phyloP scores from a whole-genome alignment of 345 rosid genomes.

The Ceriops zippeliana region DNA sequence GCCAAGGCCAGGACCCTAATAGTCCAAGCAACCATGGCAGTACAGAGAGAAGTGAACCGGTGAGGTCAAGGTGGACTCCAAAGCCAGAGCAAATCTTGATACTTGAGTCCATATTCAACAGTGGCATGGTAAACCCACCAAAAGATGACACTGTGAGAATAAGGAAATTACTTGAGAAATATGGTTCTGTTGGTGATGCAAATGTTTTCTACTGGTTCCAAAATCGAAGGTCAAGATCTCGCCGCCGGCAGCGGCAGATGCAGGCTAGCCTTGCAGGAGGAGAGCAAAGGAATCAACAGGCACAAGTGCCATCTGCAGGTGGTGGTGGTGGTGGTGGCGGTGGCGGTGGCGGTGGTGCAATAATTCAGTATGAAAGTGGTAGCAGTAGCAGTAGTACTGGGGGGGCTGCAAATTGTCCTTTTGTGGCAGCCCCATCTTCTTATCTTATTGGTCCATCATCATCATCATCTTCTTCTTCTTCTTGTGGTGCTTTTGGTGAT shows the following conservation, averaged over 20 bases:
- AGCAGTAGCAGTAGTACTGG: constrained; percentile 17
- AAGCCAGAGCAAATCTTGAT: constrained; percentile 97
- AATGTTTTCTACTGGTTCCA: constrained; percentile 99
- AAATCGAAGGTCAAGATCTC: constrained; percentile 91
- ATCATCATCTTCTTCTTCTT: constrained; percentile 50
- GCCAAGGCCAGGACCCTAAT: constrained; percentile 45
- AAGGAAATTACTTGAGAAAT: constrained; percentile 82
- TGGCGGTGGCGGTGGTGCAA: constrained; percentile 15
- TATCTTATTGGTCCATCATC: constrained; percentile 39
- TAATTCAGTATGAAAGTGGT: constrained; percentile 38
- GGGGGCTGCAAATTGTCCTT: constrained; percentile 21
- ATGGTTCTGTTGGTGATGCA: constrained; percentile 89
- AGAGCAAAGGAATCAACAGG: constrained; percentile 27
- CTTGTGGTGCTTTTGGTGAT: constrained; percentile 42
- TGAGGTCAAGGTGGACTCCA: constrained; percentile 96
- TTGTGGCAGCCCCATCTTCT: constrained; percentile 33
- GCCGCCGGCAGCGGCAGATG: constrained; percentile 89
- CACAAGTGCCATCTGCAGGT: constrained; percentile 6
- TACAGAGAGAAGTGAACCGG: constrained; percentile 59
- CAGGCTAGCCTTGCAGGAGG: constrained; percentile 60
- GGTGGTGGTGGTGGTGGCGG: constrained; percentile 29
- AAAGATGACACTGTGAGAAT: constrained; percentile 93
- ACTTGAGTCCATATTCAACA: constrained; percentile 95
- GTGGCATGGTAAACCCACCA: constrained; percentile 98
- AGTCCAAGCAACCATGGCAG: constrained; percentile 34